phyloP scores from a whole-genome alignment of 257 asterid genomes.

The Schizonepeta tenuifolia region DNA sequence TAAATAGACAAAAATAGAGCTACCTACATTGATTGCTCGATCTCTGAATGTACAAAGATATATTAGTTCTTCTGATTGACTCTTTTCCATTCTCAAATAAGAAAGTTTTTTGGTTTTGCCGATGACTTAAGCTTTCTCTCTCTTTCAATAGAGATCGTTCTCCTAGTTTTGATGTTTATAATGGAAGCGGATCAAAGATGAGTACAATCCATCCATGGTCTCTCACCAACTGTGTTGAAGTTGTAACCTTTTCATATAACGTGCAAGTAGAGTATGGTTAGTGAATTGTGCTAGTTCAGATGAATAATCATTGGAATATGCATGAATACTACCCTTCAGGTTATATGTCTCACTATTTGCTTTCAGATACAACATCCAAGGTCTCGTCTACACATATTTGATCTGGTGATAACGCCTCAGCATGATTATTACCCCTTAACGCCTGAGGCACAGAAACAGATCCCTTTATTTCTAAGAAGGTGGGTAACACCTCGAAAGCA shows the following conservation, averaged over 20 bases:
- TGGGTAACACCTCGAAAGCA: slow-evolving; percentile 77
- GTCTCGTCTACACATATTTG: slow-evolving; percentile 74
- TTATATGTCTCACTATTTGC: slow-evolving; percentile 26
- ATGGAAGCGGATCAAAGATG: neutral
- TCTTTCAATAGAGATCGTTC: neutral
- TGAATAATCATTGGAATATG: neutral
- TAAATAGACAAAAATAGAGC: neutral
- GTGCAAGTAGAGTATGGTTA: slow-evolving; percentile 16
- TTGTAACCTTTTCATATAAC: slow-evolving; percentile 5
- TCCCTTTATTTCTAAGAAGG: slow-evolving; percentile 69
- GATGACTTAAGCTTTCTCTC: slow-evolving; percentile 8
- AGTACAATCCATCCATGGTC: neutral
- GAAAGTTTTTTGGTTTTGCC: slow-evolving; percentile 16
- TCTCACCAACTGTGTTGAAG: slow-evolving; percentile 14
- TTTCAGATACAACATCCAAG: slow-evolving; percentile 94
- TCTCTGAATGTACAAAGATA: slow-evolving; percentile 8
- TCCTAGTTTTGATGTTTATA: neutral
- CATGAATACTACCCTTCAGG: slow-evolving; percentile 1
- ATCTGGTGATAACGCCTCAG: slow-evolving; percentile 77
- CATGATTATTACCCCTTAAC: slow-evolving; percentile 85
- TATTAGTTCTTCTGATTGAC: neutral
- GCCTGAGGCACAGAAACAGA: slow-evolving; percentile 71
- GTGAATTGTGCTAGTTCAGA: slow-evolving; percentile 12
- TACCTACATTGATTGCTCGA: neutral
- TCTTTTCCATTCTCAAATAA: neutral